A percentile compares a stretch with the other conserved stretches of the same genome.
Evolutionary conservation across 768 basidiomycete species (phyloP).

Genomic region (Mycena sanguinolenta): DNA sequence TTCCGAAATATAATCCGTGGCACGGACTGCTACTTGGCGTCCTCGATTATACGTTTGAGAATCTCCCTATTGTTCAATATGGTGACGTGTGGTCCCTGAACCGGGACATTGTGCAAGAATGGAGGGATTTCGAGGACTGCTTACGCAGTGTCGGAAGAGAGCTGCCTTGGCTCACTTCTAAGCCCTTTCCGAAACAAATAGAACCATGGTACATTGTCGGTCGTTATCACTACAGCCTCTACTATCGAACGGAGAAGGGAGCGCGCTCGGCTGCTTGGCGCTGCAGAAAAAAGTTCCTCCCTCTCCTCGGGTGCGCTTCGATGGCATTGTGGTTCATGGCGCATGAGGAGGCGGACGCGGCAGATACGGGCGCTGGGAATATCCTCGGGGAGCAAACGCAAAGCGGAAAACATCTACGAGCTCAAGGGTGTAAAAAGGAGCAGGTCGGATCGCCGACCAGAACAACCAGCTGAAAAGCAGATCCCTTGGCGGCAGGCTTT

Average conservation of each 20-base stretch:
- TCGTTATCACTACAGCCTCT: neutral
- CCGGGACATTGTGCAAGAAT: neutral
- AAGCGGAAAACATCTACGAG: neutral
- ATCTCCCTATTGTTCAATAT: neutral
- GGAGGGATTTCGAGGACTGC: neutral
- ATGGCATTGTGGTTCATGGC: neutral
- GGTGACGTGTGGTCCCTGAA: neutral
- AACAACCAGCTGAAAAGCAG: neutral
- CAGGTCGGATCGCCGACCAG: neutral
- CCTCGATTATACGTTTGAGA: neutral
- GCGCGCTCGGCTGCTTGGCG: neutral
- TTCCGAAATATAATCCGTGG: neutral
- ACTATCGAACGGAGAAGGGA: neutral
- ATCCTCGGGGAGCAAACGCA: neutral
- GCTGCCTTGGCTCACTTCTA: neutral
- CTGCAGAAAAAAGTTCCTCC: neutral
- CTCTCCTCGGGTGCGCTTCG: neutral
- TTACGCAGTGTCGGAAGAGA: neutral
- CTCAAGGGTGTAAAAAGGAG: neutral
- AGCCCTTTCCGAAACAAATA: neutral
- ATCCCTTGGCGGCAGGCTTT: neutral
- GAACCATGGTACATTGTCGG: neutral
- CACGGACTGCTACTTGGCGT: neutral
- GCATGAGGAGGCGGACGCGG: neutral
- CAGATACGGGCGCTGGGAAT: neutral